A percentile compares a stretch with the other conserved stretches of the same genome.
These are phyloP conservation scores for Leishmania martiniquensis DNA, from an alignment of 208 protist genomes.

Conservation along the genomic window DNA sequence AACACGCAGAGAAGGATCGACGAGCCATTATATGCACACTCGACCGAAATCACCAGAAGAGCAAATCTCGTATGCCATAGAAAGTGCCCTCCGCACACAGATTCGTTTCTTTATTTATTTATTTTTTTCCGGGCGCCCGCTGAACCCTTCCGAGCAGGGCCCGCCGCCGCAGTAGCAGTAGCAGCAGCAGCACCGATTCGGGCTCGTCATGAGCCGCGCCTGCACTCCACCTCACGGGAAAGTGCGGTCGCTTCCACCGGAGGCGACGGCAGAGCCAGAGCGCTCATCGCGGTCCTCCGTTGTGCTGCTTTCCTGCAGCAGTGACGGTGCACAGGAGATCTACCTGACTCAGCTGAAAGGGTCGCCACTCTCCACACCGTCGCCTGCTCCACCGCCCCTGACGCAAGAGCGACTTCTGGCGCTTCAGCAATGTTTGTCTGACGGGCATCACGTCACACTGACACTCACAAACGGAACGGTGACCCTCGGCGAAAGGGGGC, in stretches of 20 bases:
- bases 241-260: not conserved
- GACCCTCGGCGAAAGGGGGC: not conserved
- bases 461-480: not conserved
- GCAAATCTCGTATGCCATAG: too few relatives aligned
- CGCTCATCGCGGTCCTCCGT: not conserved
- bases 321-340: not conserved
- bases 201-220: conserved; percentile 6
- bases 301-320: not conserved
- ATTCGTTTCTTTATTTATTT: too few relatives aligned
- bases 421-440: not conserved
- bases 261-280: not conserved
- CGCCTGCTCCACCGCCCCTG: not conserved
- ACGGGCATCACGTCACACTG: not conserved
- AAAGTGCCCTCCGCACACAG: too few relatives aligned
- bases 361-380: not conserved
- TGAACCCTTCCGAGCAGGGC: too few relatives aligned
- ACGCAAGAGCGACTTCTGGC: not conserved
- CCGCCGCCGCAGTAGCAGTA: not conserved
- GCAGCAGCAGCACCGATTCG: not conserved
- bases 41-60: too few relatives aligned
- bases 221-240: conserved; percentile 9
- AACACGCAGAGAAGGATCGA: too few relatives aligned
- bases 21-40: too few relatives aligned
- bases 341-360: not conserved
- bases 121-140: too few relatives aligned